Conservation (phyloP, 1,284 basidiomycete species). For the Boletus smithii region DNA sequence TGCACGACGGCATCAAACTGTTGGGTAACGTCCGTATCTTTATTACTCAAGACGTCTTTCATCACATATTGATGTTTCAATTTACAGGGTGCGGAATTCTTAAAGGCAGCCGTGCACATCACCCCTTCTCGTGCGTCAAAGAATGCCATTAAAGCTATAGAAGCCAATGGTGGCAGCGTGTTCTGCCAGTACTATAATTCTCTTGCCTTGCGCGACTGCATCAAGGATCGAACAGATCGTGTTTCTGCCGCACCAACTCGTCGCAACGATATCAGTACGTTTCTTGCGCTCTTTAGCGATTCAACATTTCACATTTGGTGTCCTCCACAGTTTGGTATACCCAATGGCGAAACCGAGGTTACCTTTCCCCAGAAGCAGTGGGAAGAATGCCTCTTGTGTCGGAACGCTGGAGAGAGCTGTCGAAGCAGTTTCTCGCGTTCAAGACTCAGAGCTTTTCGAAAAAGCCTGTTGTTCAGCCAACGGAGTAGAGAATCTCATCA, state of each 20-base stretch:
- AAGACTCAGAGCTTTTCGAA: conserved; percentile 55
- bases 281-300: background rate
- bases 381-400: conserved; percentile 59
- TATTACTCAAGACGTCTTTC: background rate
- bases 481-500: conserved; percentile 17
- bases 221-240: conserved; percentile 70
- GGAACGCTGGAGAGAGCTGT: conserved; percentile 63
- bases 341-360: conserved; percentile 69
- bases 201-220: conserved; percentile 76
- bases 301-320: conserved; percentile 11
- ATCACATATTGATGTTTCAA: conserved; percentile 4
- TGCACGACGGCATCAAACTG: conserved; percentile 89
- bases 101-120: conserved; percentile 78
- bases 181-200: conserved; percentile 92
- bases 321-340: conserved; percentile 66
- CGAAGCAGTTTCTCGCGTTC: conserved; percentile 59
- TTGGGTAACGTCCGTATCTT: conserved; percentile 68
- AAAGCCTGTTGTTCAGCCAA: conserved; percentile 33
- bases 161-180: conserved; percentile 78
- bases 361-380: conserved; percentile 60
- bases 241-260: conserved; percentile 77
- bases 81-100: conserved; percentile 58
- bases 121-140: conserved; percentile 84
- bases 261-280: conserved; percentile 79
- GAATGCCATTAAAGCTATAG: conserved; percentile 82